Evolutionary conservation across 169 alveolate genomes (phyloP), one percentile per base, ranked within the genome.

Genomic region (Theileria parva): DNA sequence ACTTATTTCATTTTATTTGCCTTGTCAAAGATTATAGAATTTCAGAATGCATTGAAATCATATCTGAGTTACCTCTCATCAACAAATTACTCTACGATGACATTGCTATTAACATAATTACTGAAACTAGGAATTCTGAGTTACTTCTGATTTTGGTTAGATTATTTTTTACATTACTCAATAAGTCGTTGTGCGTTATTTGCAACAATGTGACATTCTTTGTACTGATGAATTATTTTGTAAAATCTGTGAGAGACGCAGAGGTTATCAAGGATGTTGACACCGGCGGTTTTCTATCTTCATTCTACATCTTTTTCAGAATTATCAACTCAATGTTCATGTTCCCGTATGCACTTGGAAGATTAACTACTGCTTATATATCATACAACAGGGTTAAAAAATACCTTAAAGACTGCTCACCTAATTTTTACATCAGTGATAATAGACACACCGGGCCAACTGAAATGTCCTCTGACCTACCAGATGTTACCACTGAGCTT

Each of bases 71-170:
- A 50, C 30, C 67, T 23, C 23, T 68, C 9, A 64, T 81, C 0
- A 75, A 61, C 39, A 15, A 32, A 5, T 50, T 76, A 78, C 65
- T 75, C n/a, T 37, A 66, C 0, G 88, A 81, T 17, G 88, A 81
- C 66, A 39, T 81, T 12, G 84, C 85, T 2, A 61, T 71, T 63
- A 76, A 81, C 39, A 78, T 78, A 12, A 25, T 65, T 25, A 37
- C 28, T 8, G 13, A 19, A 30, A 78, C 68, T 13, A 68, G 88
- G 48, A 68, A 65, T 8, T 71, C 67, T 25, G 88, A 81, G n/a
- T 27, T 81, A 23, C 15, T 72, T 3, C 66, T 75, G 50, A 59
- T 74, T 55, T 34, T 74, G 19, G 66, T 63, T 13, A 55, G 79
- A 5, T 11, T 69, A 12, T 51, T 66, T 19, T 1, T 81, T 21